Percentiles rank a stretch among this genome's conserved stretches.
Conservation (phyloP, 768 basidiomycete species). For the Leccinum olivaceopallidum region DNA sequence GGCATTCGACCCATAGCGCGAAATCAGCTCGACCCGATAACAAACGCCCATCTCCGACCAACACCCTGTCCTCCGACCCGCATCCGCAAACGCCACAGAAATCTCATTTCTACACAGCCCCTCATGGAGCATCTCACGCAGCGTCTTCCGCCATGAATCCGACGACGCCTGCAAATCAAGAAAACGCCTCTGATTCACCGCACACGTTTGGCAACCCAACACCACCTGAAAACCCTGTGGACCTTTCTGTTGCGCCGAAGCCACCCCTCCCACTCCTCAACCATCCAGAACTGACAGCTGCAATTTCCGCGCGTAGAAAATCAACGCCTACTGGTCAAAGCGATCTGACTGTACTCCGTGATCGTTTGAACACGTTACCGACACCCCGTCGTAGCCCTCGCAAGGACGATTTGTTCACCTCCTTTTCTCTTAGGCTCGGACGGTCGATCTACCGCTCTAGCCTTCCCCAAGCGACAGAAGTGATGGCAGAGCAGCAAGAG, state of each 20-base stretch:
- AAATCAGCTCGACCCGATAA: slow-evolving; percentile 23
- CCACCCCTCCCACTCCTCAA: slow-evolving; percentile 59
- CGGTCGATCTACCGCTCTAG: slow-evolving; percentile 31
- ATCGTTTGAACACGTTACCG: slow-evolving; percentile 28
- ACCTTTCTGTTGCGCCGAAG: slow-evolving; percentile 31
- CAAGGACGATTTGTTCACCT: slow-evolving; percentile 23
- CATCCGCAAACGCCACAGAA: slow-evolving; percentile 29
- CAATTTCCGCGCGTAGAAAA: slow-evolving; percentile 23
- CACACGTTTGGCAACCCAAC: slow-evolving; percentile 43
- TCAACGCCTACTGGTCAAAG: slow-evolving; percentile 10
- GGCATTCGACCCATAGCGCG: slow-evolving; percentile 10
- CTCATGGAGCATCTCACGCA: slow-evolving; percentile 9
- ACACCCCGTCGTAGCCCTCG: slow-evolving; percentile 12
- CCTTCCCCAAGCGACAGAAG: slow-evolving; percentile 27
- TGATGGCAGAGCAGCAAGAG: slow-evolving; percentile 11
- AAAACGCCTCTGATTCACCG: slow-evolving; percentile 36
- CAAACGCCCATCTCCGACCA: slow-evolving; percentile 30
- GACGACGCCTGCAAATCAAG: slow-evolving; percentile 30
- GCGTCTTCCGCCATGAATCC: slow-evolving; percentile 18
- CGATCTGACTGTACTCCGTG: slow-evolving; percentile 11
- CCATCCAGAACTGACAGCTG: slow-evolving; percentile 36
- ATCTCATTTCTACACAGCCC: slow-evolving; percentile 22
- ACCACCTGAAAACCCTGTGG: slow-evolving; percentile 26
- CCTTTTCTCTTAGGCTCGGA: slow-evolving; percentile 28
- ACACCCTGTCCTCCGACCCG: slow-evolving; percentile 29